Percentiles rank a stretch among this genome's conserved stretches.
Evolutionary conservation across 2,329 filamentous ascomycete species (phyloP).

Genomic region (Trichophyton schoenleinii): DNA sequence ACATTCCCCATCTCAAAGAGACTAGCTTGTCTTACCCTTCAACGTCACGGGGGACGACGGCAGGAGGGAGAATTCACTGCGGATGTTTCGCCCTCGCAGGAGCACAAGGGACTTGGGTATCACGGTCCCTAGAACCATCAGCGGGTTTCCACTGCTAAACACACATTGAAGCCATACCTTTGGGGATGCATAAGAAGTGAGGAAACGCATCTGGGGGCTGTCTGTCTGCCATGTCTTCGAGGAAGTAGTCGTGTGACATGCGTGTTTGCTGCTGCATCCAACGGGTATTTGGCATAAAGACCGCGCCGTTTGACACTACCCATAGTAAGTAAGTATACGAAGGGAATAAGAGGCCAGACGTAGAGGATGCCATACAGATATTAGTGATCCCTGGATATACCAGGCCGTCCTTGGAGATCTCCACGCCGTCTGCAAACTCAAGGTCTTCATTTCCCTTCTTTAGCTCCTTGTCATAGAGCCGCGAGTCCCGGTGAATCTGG

Average conservation of each 20-base stretch:
- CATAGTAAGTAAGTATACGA: not conserved
- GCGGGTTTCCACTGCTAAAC: too few relatives aligned
- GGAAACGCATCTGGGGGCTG: slow-evolving; percentile 8
- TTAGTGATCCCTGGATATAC: not conserved
- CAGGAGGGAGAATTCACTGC: not conserved
- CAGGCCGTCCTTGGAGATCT: slow-evolving; percentile 5
- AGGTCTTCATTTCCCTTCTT: slow-evolving; percentile 7
- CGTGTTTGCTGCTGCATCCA: slow-evolving; percentile 14
- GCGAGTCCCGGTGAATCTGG: slow-evolving; percentile 4
- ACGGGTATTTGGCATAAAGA: slow-evolving; percentile 16
- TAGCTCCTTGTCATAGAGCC: slow-evolving; percentile 7
- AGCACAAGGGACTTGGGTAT: not conserved
- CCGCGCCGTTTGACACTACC: slow-evolving; percentile 13
- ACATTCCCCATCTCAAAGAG: too few relatives aligned
- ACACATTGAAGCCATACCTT: slow-evolving; percentile 6
- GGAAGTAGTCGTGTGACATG: slow-evolving; percentile 10
- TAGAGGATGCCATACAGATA: not conserved
- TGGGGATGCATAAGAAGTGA: slow-evolving; percentile 12
- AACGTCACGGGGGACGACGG: not conserved
- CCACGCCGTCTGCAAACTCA: slow-evolving; percentile 7
- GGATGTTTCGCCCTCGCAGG: not conserved
- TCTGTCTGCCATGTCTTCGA: slow-evolving; percentile 9
- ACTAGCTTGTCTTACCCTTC: not conserved
- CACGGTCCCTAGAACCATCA: not conserved
- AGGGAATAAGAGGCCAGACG: not conserved